Evolutionary conservation across 345 rosid genomes (phyloP), one percentile per base, ranked within the genome.

Genomic region (Bruguiera gymnorhiza): DNA sequence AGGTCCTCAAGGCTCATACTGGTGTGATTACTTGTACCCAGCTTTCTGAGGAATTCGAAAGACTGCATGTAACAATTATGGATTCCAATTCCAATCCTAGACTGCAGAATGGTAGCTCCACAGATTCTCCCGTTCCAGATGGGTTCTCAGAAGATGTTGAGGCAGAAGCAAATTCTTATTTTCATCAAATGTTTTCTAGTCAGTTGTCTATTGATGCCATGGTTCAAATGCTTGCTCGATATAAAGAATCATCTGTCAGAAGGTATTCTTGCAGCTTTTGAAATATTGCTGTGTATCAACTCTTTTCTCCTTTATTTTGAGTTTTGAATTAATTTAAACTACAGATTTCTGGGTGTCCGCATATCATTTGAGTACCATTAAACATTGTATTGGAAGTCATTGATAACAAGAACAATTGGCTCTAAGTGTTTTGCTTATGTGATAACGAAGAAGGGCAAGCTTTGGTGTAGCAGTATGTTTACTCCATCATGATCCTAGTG

Each of bases 151-250:
- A 82, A 67, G 99, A 92, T 73, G 86, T 95, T 63, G 99, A 95
- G 88, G 73, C 78, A 9, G 99, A 95, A 81, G 99, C 97, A 65
- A 95, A 95, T 76, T 87, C 96, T 67, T 92, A 90, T 72, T 95
- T 95, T 77, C 99, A 88, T 77, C 88, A 92, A 76, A 95, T 92
- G 96, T 95, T 92, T 80, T 92, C 96, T 72, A 88, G 88, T 73
- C 91, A 82, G 79, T 73, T 95, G 83, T 81, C 88, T 71, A 85
- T 87, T 67, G 99, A 95, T 66, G 83, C 91, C 29, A 90, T 95
- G 96, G 96, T 95, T 73, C 97, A 92, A 76, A 92, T 89, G 92
- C 99, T 95, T 80, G 87, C 96, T 13, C 86, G 83, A 58, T 92
- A 88, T 82, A 95, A 88, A 82, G 97, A 92, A 72, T 95, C 97